phyloP scores from a whole-genome alignment of 148 eudicot species.

The Suaeda aralocaspica region DNA sequence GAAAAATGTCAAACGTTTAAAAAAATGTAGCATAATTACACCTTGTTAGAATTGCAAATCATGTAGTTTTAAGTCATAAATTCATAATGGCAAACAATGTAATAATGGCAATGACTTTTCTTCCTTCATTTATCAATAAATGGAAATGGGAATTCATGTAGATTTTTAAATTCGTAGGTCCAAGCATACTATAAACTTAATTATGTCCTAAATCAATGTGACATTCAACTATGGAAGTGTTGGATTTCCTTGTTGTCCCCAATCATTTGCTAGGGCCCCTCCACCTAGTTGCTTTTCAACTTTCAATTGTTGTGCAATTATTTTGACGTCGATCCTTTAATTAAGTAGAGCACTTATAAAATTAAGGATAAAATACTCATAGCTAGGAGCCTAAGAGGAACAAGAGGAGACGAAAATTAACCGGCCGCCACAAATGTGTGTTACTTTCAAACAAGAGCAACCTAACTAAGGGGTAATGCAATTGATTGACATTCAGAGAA shows the following conservation, averaged over 20 bases:
- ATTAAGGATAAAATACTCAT: no score
- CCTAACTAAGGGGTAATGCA: no score
- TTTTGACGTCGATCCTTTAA: conserved; percentile 15
- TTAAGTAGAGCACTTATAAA: not conserved
- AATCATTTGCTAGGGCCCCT: conserved; percentile 22
- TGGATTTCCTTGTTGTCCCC: conserved; percentile 24
- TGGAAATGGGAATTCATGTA: not conserved
- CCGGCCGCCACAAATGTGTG: no score
- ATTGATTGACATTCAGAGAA: no score
- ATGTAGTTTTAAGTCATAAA: conserved; percentile 25
- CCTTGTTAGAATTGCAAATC: conserved; percentile 14
- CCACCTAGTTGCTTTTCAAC: conserved; percentile 12
- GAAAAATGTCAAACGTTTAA: conserved; percentile 25
- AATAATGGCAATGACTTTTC: conserved; percentile 39
- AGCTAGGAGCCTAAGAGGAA: not conserved
- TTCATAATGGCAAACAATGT: conserved; percentile 46
- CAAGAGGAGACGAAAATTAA: no score
- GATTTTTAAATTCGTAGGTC: conserved; percentile 13
- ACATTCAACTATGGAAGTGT: conserved; percentile 26
- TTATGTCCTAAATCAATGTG: conserved; percentile 32
- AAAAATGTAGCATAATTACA: conserved; percentile 14
- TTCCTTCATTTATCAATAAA: no score
- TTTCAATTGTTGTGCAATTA: conserved; percentile 22
- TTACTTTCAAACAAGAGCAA: no score
- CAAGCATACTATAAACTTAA: conserved; percentile 21